Evolutionary conservation across 768 basidiomycete species (phyloP).

Genomic region (Boletus fagicola): DNA sequence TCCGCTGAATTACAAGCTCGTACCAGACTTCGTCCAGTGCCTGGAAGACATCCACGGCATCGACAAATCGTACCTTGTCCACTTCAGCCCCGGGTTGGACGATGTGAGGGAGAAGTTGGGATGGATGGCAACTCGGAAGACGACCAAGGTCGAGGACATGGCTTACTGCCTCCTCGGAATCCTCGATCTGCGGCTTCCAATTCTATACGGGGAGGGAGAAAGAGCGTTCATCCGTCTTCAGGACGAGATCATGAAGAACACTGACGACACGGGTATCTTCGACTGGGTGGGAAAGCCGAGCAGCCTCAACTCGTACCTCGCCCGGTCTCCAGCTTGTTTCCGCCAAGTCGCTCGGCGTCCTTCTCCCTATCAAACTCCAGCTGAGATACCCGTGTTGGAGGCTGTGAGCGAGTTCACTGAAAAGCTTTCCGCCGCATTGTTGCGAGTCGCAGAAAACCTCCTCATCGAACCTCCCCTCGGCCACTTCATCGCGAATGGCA

Average conservation of each 20-base stretch:
- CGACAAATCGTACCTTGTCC: slow-evolving; percentile 20
- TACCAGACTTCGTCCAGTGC: slow-evolving; percentile 19
- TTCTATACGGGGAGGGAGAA: slow-evolving; percentile 27
- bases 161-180: slow-evolving; percentile 32
- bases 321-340: slow-evolving; percentile 25
- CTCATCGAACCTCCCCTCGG: slow-evolving; percentile 27
- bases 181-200: slow-evolving; percentile 28
- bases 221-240: slow-evolving; percentile 26
- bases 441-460: slow-evolving; percentile 20
- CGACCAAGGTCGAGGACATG: slow-evolving; percentile 30
- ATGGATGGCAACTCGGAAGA: slow-evolving; percentile 30
- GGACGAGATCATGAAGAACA: slow-evolving; percentile 29
- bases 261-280: slow-evolving; percentile 27
- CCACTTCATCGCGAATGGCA: slow-evolving; percentile 30
- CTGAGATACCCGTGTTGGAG: slow-evolving; percentile 9
- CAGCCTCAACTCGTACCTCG: slow-evolving; percentile 27
- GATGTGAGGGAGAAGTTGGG: slow-evolving; percentile 26
- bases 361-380: not conserved
- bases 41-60: slow-evolving; percentile 18
- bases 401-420: slow-evolving; percentile 15
- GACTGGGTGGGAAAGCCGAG: slow-evolving; percentile 30
- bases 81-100: slow-evolving; percentile 26
- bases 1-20: slow-evolving; percentile 23
- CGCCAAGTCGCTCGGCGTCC: slow-evolving; percentile 14
- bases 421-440: slow-evolving; percentile 13